A percentile compares a stretch with the other conserved stretches of the same genome.
Evolutionary conservation across 306 rosid species (phyloP).

Genomic region (Corylus avellana): DNA sequence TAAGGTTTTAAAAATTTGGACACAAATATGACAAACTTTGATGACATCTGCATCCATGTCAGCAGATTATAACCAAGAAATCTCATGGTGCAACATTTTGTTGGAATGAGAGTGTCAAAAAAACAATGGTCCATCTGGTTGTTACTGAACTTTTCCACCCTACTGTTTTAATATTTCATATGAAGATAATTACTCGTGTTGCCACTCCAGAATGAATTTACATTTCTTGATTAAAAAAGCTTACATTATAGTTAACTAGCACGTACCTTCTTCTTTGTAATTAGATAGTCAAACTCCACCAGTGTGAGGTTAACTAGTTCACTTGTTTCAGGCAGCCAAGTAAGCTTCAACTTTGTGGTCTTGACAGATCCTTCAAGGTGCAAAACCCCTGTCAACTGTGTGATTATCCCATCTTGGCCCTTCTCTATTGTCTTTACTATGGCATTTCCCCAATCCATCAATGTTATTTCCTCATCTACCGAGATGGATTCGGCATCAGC

Average conservation of each 20-base stretch:
- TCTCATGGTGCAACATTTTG: background rate
- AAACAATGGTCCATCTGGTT: background rate
- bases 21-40: background rate
- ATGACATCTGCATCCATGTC: background rate
- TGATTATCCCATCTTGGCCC: slow-evolving; percentile 66
- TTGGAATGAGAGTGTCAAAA: background rate
- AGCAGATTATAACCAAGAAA: background rate
- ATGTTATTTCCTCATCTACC: slow-evolving; percentile 76
- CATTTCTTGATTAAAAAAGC: no score
- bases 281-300: slow-evolving; percentile 81
- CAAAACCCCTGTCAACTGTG: slow-evolving; percentile 70
- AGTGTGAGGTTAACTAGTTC: slow-evolving; percentile 74
- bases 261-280: slow-evolving; percentile 92
- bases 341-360: slow-evolving; percentile 84
- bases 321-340: slow-evolving; percentile 81
- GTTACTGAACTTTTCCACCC: background rate
- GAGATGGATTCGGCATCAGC: slow-evolving; percentile 68
- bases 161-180: background rate
- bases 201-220: no score
- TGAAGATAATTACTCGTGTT: background rate
- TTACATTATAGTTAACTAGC: background rate
- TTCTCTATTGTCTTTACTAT: slow-evolving; percentile 65
- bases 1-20: background rate
- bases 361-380: slow-evolving; percentile 94
- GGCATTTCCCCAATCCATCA: slow-evolving; percentile 99